A percentile compares a stretch with the other conserved stretches of the same genome.
phyloP scores from a whole-genome alignment of 2,329 filamentous ascomycete genomes.

The Talaromyces pinophilus region DNA sequence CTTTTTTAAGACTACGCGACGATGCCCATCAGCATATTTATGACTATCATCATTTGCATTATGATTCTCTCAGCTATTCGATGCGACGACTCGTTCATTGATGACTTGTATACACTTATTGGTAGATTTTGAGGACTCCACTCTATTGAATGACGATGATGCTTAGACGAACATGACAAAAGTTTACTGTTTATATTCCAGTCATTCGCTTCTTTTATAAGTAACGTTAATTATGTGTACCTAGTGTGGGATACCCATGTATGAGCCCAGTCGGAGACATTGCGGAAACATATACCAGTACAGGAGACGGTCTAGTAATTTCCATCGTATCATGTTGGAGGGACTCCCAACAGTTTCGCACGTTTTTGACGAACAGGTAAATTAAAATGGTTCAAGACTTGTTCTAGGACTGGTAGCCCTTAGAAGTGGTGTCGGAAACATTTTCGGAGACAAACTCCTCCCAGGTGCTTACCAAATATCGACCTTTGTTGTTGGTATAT shows the following conservation, averaged over 20 bases:
- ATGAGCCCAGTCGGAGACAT: neutral
- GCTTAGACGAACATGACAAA: conserved; percentile 9
- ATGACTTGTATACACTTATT: conserved; percentile 6
- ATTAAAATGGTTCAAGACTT: neutral
- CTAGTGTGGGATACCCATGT: neutral
- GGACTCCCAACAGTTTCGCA: neutral
- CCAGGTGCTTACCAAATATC: neutral
- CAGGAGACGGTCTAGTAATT: neutral
- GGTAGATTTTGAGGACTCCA: conserved; percentile 2
- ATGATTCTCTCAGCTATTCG: neutral
- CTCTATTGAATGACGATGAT: conserved; percentile 14
- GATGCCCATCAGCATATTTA: conserved; percentile 5
- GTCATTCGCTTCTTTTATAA: neutral
- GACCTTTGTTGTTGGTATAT: neutral
- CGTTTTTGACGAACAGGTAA: neutral
- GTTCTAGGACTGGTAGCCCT: neutral
- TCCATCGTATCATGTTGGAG: neutral
- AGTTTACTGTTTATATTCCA: neutral
- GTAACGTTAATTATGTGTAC: neutral
- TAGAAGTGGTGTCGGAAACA: neutral
- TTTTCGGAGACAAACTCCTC: neutral
- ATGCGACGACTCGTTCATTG: neutral
- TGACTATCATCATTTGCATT: conserved; percentile 2
- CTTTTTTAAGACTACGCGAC: conserved; percentile 15
- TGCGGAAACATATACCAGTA: neutral